Base-by-base conservation (phyloP, 495 filamentous ascomycete species). In the Eremomyces bilateralis region DNA sequence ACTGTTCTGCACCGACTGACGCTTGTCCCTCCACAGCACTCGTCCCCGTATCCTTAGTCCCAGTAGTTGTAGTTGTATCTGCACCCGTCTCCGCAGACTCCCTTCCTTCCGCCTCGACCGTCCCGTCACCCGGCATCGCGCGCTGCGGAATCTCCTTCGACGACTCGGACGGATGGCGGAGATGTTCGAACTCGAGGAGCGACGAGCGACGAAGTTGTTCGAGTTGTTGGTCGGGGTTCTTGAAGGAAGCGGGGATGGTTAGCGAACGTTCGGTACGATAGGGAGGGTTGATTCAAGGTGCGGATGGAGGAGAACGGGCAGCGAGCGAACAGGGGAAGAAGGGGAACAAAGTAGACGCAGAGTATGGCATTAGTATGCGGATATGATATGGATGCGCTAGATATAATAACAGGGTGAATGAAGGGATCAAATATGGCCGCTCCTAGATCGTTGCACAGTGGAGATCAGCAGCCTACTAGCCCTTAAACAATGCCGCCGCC, bases 191-290 rank as follows among this genome's bases (percentile, higher is more conserved):
- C 33, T 49, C 46, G 44, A 49, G 16, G 21, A 49, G 29, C 17
- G 46, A 49, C n/a, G 40, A 41, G 4, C 44, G 46, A n/a, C 46
- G 44, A n/a, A 49, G 41, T 36, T 46, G 31, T 29, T 49, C 46
- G 36, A 49, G 46, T 29, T 39, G 37, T 19, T 47, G 35, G 31
- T 34, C 34, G 4, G 46, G 46, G 31, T 49, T 40, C 46, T 49
- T 46, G 20, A 37, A 24, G 15, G 17, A 4, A 28, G 31, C 15
- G 10, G 18, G n/a, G 33, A 43, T 45, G 36, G 45, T 38, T 33
- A 40, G 29, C 39, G 28, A 13, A 13, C 24, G 24, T 13, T 8
- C 8, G 13, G 13, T 28, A 13, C 8, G 8, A 13, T 13, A 13
- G 24, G 24, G 24, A 13, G 13, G 24, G 24, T 8, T 11, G 15